Base-by-base conservation (phyloP, 2,329 filamentous ascomycete genomes). In the Aspergillus terreus region DNA sequence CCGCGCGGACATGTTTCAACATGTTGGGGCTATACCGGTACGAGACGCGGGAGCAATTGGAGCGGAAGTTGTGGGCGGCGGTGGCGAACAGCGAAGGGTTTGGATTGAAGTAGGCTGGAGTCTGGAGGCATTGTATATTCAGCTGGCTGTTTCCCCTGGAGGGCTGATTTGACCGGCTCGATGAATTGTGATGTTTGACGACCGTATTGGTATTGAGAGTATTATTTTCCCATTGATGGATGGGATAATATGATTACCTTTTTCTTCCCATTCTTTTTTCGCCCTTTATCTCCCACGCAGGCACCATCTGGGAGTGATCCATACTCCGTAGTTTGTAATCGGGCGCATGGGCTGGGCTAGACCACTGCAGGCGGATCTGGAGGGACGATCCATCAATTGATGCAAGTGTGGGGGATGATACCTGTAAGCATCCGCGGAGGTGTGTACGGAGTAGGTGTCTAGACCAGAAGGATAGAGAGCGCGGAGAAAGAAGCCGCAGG, bases 1-100 rank as follows among this genome's bases (percentile, higher is more conserved):
- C 90, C 17, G 92, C 92, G 15, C 82, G 91, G 63, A 96, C 92
- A 6, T 96, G 92, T 69, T 96, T 96, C 73, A 96, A 96, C 67
- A 83, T 86, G 68, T 65, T 96, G 57, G 85, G 86, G 4, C 73
- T 96, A 51, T 92, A 86, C 73, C 80, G 83, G 43, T 96, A 92
- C 70, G 67, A 71, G 33, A 83, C 81, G 3, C 82, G 79, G 59
- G 79, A 84, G 64, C 85, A 82, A 58, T 69, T 96, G 53, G 86
- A 90, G 68, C 73, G 71, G 47, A 84, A 85, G 75, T 74, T 96
- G 30, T 95, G 91, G 90, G 82, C 83, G 56, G 92, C 92, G 4
- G 90, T 96, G n/a, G 77, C 83, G 58, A 90, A 92, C 70, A 95
- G 91, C 64, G 90, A 95, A 69, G 92, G 92, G 2, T 96, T 96